These are phyloP conservation scores for Solanum neorickii DNA, from an alignment of 257 asterid genomes.

Conservation along the genomic window DNA sequence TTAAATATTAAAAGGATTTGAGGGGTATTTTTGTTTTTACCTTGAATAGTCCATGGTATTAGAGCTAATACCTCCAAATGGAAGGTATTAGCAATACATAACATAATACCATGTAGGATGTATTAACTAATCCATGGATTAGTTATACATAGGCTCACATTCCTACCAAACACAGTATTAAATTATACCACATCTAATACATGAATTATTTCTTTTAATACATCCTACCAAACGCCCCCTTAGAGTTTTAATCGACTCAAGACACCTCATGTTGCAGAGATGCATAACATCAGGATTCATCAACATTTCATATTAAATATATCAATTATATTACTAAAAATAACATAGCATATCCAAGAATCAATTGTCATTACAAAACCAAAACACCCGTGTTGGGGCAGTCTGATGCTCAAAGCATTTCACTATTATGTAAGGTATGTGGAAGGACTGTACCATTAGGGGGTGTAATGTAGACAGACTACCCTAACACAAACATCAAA, in stretches of 20 bases:
- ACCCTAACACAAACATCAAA: neutral
- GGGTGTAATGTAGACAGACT: neutral
- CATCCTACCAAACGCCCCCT: too few species aligned
- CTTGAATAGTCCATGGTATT: too few species aligned
- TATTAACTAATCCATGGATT: too few species aligned
- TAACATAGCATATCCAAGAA: neutral
- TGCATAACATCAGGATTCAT: neutral
- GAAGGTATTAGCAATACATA: too few species aligned
- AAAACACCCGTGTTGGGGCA: neutral
- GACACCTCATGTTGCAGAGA: neutral
- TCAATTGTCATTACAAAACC: neutral
- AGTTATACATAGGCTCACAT: too few species aligned
- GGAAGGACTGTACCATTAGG: neutral
- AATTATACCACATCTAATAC: too few species aligned
- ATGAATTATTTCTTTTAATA: too few species aligned
- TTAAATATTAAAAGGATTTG: too few species aligned
- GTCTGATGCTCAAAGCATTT: neutral
- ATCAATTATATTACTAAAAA: neutral
- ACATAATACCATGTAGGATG: too few species aligned
- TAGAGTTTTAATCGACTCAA: neutral
- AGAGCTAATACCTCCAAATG: too few species aligned
- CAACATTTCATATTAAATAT: neutral
- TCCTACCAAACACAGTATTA: too few species aligned
- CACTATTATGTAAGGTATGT: neutral
- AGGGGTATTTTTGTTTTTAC: too few species aligned